Conservation (phyloP, 768 basidiomycete genomes). For the Lanmaoa pseudosensibilis region DNA sequence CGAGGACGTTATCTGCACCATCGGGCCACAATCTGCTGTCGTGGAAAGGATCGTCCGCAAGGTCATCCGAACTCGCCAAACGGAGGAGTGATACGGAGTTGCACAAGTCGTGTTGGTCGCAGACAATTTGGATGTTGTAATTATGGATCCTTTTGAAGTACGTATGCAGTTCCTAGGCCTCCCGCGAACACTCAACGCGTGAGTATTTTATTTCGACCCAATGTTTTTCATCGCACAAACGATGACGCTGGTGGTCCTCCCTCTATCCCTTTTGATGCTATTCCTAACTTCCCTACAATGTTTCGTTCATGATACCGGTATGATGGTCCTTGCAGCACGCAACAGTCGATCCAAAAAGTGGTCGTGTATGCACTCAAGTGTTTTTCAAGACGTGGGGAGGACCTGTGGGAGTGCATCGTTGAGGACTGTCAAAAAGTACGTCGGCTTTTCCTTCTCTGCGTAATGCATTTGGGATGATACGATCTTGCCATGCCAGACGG, state of each 20-base stretch:
- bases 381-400: constrained; percentile 82
- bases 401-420: constrained; percentile 90
- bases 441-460: background rate
- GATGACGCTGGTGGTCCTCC: background rate
- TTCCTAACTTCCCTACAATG: background rate
- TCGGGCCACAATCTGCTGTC: too few relatives aligned
- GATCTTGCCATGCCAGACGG: background rate
- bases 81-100: too few relatives aligned
- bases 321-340: constrained; percentile 51
- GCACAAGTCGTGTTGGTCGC: too few relatives aligned
- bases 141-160: too few relatives aligned
- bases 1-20: too few relatives aligned
- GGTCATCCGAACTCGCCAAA: too few relatives aligned
- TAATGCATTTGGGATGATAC: background rate
- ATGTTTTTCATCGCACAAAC: too few relatives aligned
- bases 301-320: background rate
- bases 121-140: too few relatives aligned
- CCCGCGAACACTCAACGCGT: too few relatives aligned
- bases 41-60: too few relatives aligned
- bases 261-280: background rate
- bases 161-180: too few relatives aligned
- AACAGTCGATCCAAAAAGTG: constrained; percentile 85
- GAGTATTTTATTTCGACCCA: too few relatives aligned
- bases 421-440: constrained; percentile 87
- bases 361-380: constrained; percentile 85